Evolutionary conservation across 2,329 filamentous ascomycete genomes (phyloP).

Genomic region (Cryphonectria nitschkei): DNA sequence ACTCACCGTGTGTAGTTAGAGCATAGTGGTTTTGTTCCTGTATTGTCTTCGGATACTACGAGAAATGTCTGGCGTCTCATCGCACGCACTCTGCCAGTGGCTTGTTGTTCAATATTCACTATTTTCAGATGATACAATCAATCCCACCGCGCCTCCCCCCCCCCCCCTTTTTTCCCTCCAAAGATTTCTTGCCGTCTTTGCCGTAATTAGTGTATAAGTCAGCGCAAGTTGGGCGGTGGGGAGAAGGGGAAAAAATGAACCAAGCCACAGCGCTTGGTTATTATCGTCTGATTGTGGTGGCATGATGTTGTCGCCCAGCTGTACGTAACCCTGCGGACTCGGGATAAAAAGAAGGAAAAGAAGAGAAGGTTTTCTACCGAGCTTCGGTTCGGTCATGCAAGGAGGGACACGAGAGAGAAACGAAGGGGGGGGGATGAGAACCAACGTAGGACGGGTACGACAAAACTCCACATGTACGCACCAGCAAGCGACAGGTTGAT

Average conservation of each 20-base stretch:
- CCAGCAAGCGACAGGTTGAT: background rate
- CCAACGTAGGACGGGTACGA: background rate
- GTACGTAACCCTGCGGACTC: background rate
- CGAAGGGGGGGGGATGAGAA: too few relatives aligned
- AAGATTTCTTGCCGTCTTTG: background rate
- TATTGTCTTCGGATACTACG: background rate
- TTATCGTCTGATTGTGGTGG: background rate
- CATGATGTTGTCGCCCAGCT: background rate
- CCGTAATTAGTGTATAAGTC: background rate
- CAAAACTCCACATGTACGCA: background rate
- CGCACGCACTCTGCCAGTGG: background rate
- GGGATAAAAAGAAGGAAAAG: too few relatives aligned
- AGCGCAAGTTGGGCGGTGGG: background rate
- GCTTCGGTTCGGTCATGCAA: background rate
- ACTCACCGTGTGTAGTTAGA: background rate
- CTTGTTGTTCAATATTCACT: background rate
- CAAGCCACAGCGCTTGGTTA: background rate
- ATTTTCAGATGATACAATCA: background rate
- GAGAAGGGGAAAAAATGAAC: too few relatives aligned
- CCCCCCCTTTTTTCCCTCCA: background rate
- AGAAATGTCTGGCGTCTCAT: background rate
- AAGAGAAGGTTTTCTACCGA: background rate
- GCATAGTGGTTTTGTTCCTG: background rate
- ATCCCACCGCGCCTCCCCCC: background rate
- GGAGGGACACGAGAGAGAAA: background rate